A percentile compares a stretch with the other conserved stretches of the same genome.
Evolutionary conservation across 106 monocot species (phyloP).

Genomic region (Dendrobium huoshanense): DNA sequence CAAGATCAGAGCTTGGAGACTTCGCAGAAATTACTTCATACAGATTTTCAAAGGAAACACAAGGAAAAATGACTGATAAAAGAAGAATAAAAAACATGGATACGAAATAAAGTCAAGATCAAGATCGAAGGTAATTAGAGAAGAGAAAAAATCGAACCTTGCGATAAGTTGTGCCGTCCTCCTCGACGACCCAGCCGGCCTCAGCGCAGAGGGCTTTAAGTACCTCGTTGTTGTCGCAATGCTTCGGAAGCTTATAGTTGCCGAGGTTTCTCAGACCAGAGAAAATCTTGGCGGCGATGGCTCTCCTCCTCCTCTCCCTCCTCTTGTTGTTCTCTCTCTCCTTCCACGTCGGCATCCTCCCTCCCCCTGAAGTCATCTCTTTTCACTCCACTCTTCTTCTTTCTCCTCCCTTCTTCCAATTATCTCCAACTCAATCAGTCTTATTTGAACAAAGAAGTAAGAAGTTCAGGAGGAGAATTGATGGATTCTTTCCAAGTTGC

Average conservation of each 20-base stretch:
- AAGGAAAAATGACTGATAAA: too few species aligned
- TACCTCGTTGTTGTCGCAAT: slow-evolving; percentile 4
- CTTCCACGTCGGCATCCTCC: slow-evolving; percentile 4
- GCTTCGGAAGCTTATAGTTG: not conserved
- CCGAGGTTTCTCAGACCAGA: not conserved
- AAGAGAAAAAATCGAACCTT: not conserved
- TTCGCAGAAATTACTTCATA: not conserved
- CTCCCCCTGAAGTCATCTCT: slow-evolving; percentile 10
- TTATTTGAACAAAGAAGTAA: not conserved
- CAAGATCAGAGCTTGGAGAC: too few species aligned
- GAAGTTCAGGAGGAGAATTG: not conserved
- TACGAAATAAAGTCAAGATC: not conserved
- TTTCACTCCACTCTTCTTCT: not conserved
- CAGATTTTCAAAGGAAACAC: not conserved
- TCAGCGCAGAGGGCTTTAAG: slow-evolving; percentile 7
- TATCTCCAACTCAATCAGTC: not conserved
- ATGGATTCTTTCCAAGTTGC: not conserved
- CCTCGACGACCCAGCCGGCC: slow-evolving; percentile 8
- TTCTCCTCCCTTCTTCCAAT: not conserved
- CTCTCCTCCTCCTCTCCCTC: slow-evolving; percentile 12
- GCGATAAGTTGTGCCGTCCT: slow-evolving; percentile 5
- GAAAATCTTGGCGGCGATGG: slow-evolving; percentile 7
- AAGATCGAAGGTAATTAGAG: not conserved
- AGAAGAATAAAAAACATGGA: not conserved
- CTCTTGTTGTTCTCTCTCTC: slow-evolving; percentile 9